These are phyloP conservation scores for Pisolithus thermaeus DNA, from an alignment of 1,284 basidiomycete genomes.

Conservation along the genomic window DNA sequence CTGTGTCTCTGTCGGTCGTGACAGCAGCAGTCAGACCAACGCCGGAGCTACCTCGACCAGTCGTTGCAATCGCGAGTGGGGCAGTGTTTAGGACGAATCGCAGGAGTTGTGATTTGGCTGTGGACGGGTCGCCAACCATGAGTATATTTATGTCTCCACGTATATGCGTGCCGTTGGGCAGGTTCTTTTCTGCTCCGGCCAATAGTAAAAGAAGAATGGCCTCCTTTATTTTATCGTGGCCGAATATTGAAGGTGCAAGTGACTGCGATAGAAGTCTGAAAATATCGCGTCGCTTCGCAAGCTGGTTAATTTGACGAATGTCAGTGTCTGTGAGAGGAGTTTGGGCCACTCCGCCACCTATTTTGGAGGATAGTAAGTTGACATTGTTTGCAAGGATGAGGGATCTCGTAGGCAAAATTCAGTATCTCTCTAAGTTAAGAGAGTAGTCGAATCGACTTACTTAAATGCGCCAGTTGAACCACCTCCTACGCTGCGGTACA, in stretches of 20 bases:
- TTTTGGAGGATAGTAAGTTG: constrained; percentile 94
- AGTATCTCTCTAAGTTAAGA: neutral
- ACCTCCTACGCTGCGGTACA: constrained; percentile 91
- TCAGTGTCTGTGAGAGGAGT: constrained; percentile 91
- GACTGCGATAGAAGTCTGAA: constrained; percentile 90
- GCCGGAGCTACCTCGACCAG: constrained; percentile 94
- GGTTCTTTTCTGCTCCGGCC: constrained; percentile 96
- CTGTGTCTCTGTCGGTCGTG: constrained; percentile 96
- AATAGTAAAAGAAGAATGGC: constrained; percentile 91
- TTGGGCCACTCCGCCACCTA: constrained; percentile 94
- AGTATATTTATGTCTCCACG: constrained; percentile 99
- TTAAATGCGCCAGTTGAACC: constrained; percentile 88
- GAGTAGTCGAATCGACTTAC: constrained; percentile 43
- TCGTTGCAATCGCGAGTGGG: constrained; percentile 96
- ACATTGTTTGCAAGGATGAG: constrained; percentile 95
- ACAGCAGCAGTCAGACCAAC: constrained; percentile 99
- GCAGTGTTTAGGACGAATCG: constrained; percentile 96
- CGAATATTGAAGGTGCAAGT: constrained; percentile 95
- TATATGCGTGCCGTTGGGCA: constrained; percentile 97
- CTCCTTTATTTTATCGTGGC: constrained; percentile 94
- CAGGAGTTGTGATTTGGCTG: constrained; percentile 95
- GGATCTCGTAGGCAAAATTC: constrained; percentile 51
- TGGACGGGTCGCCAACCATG: constrained; percentile 99
- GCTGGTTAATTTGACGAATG: constrained; percentile 95
- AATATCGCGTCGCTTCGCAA: constrained; percentile 82